A percentile compares a stretch with the other conserved stretches of the same genome.
Conservation (phyloP, 495 filamentous ascomycete genomes). For the Penicillium odoratum region DNA sequence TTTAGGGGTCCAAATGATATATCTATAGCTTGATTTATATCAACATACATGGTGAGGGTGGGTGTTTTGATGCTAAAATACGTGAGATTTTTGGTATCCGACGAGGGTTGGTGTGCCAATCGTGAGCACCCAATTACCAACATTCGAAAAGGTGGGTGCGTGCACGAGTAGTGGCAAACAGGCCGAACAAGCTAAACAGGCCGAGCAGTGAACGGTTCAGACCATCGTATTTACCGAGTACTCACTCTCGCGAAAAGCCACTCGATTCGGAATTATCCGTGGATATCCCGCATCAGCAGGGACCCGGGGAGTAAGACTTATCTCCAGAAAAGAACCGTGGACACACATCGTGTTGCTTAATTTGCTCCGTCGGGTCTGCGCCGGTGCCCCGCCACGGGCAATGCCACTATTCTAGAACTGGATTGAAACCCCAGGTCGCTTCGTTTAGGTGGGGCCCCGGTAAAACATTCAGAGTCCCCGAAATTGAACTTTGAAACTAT, state of each 20-base stretch:
- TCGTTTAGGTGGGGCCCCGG: neutral
- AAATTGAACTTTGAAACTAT: neutral
- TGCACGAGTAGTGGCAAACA: neutral
- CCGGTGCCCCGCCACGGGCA: neutral
- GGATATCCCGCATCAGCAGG: neutral
- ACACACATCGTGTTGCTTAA: neutral
- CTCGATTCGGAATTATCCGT: neutral
- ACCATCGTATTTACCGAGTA: neutral
- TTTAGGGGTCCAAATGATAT: too few species aligned
- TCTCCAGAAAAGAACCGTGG: neutral
- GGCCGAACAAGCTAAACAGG: neutral
- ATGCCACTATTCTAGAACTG: neutral
- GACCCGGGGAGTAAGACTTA: neutral
- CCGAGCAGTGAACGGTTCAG: neutral
- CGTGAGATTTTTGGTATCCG: too few species aligned
- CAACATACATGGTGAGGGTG: too few species aligned
- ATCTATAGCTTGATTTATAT: too few species aligned
- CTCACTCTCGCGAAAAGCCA: too few species aligned
- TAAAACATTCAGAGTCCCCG: neutral
- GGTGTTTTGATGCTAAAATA: too few species aligned
- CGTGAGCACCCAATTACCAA: too few species aligned
- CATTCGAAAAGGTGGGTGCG: too few species aligned
- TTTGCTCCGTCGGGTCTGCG: neutral
- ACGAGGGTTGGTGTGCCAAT: too few species aligned
- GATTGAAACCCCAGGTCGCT: neutral